Conservation (phyloP, 75 land plant genomes). For the Pinus tabuliformis region DNA sequence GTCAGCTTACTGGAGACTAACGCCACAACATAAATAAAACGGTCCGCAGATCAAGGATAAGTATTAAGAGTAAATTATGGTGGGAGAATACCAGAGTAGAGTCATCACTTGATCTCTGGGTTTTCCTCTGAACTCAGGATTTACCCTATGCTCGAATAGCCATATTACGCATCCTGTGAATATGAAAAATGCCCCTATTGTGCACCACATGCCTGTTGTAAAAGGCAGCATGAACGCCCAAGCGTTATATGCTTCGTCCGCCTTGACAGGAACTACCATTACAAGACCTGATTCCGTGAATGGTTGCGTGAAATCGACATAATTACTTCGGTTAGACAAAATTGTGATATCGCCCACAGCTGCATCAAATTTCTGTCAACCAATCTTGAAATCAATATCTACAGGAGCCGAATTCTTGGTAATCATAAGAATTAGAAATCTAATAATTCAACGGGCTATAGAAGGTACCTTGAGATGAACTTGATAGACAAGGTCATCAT, state of each 20-base stretch:
- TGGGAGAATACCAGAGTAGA: conserved; percentile 16
- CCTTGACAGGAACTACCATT: conserved; percentile 12
- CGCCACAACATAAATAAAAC: too few relatives aligned
- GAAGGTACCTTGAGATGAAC: conserved; percentile 46
- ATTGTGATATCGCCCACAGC: conserved; percentile 25
- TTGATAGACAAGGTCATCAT: conserved; percentile 49
- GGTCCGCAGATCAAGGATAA: too few relatives aligned
- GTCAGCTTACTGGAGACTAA: too few relatives aligned
- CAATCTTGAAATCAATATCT: neutral
- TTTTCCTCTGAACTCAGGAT: conserved; percentile 34
- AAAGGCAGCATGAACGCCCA: conserved; percentile 57
- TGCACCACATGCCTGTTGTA: conserved; percentile 30
- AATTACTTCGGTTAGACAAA: conserved; percentile 1
- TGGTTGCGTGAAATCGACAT: conserved; percentile 32
- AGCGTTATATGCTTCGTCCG: conserved; percentile 8
- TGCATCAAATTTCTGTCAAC: conserved; percentile 19
- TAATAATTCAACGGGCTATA: neutral
- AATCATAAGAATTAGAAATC: neutral
- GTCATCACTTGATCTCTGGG: conserved; percentile 18
- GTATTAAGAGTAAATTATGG: neutral
- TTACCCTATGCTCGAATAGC: conserved; percentile 57
- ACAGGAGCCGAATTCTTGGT: neutral
- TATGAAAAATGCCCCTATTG: conserved; percentile 30
- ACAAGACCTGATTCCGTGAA: conserved; percentile 12
- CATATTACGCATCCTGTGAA: conserved; percentile 53